Base-by-base conservation (phyloP, 176 grass and related monocot species). In the Oryza rufipogon region DNA sequence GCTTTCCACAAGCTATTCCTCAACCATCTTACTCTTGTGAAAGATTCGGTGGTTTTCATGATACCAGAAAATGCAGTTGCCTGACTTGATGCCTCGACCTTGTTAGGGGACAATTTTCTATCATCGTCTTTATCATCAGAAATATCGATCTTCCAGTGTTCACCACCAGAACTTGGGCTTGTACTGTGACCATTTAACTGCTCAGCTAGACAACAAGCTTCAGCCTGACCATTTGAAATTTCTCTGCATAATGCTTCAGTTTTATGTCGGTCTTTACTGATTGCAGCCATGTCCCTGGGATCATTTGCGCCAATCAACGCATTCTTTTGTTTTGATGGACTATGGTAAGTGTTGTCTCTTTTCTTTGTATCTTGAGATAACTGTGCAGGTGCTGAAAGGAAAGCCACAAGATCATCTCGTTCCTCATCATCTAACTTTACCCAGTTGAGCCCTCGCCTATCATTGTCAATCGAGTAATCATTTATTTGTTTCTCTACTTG, bases 361-460 rank as follows among this genome's bases (percentile, higher is more conserved):
- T 54, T 89, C 70, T 85, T 89, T 16, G 77, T 70, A 67, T 90
- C 81, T 68, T 79, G 79, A 72, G 36, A 81, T 20, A 85, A 80
- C 3, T 79, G 64, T 20, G 83, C 81, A 11, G 81, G 73, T 17
- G 92, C 83, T 77, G 95, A 95, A 79, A 98, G 92, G 90, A 98
- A 98, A 81, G 86, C 69, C 4, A 91, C 91, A 13, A 98, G 80
- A 80, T 98, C 92, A 49, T 98, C 91, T 77, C 69, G 74, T 73
- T 98, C 95, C 20, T 91, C 89, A 38, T 93, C 91, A 78, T 98
- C 89, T 65, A 98, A 80, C 77, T 91, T 94, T 9, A 98, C 89
- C 92, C 92, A 98, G 47, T 80, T 81, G 45, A 98, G 46, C 51
- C 84, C 51, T 47, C n/a, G 76, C 13, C 70, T 88, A 81, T 85